Percentiles rank a stretch among this genome's conserved stretches.
phyloP scores from a whole-genome alignment of 768 basidiomycete species.

The Guyanaporus albipodus region DNA sequence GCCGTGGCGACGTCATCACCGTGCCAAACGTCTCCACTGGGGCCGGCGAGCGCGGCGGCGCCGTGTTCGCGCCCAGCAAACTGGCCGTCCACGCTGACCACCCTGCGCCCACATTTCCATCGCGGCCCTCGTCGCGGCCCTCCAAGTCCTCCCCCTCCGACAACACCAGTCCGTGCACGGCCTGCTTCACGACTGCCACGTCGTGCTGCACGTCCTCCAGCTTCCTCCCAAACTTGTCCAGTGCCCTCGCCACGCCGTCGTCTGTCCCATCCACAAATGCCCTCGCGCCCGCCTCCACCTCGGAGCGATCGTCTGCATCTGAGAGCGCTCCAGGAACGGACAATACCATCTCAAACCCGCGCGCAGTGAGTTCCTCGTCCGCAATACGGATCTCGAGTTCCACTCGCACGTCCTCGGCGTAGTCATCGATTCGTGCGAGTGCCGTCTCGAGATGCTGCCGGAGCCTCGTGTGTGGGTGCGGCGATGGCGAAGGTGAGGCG shows the following conservation, averaged over 20 bases:
- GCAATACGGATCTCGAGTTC: slow-evolving; percentile 77
- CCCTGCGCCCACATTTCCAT: neutral
- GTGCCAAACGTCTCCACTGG: slow-evolving; percentile 63
- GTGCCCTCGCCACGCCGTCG: slow-evolving; percentile 33
- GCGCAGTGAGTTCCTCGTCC: slow-evolving; percentile 62
- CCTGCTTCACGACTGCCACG: slow-evolving; percentile 62
- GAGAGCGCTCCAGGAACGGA: slow-evolving; percentile 47
- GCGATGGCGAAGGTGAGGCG: slow-evolving; percentile 3
- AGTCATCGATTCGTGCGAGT: slow-evolving; percentile 64
- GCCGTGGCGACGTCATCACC: slow-evolving; percentile 62
- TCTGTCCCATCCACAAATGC: slow-evolving; percentile 31
- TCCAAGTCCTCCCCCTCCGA: neutral
- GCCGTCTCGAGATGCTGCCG: slow-evolving; percentile 43
- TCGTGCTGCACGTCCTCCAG: slow-evolving; percentile 74
- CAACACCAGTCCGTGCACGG: slow-evolving; percentile 42
- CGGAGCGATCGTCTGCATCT: slow-evolving; percentile 24
- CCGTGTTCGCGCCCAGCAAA: slow-evolving; percentile 40
- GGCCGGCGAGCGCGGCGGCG: slow-evolving; percentile 36
- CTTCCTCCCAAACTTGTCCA: slow-evolving; percentile 50
- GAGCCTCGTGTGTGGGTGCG: neutral
- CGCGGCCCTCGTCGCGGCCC: neutral
- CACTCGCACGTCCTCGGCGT: slow-evolving; percentile 73
- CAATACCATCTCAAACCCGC: slow-evolving; percentile 68
- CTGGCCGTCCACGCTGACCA: slow-evolving; percentile 56
- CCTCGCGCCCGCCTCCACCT: slow-evolving; percentile 47